Base-by-base conservation (phyloP, 1,284 basidiomycete genomes). In the Pisolithus thermaeus region DNA sequence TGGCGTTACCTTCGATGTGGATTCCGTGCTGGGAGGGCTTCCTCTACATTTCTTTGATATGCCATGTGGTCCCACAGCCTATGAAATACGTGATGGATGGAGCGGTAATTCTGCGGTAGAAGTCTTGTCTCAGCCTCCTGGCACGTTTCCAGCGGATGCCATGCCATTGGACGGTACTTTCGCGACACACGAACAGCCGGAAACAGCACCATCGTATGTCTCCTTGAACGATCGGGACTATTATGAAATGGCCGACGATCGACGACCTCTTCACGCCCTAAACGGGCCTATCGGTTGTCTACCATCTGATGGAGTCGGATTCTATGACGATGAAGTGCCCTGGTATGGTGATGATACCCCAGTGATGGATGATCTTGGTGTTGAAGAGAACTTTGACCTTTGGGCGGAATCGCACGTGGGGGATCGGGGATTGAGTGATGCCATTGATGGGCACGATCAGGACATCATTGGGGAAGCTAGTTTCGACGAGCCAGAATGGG, bases 31-130 rank as follows among this genome's bases (percentile, higher is more conserved):
- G 3, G 55, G 53, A 14, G 43, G 22, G 22, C 51, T 37, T 23
- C 53, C 52, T 25, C 46, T 48, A 38, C 25, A 52, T 49, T 47
- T 36, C 18, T 55, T 56, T 16, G 51, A 35, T 16, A 55, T 52
- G 35, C 16, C 30, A 42, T 56, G 56, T 47, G 57, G 59, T 16
- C 22, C 54, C 18, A 46, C 9, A 9, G 49, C 53, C 42, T 49
- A 52, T 50, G 55, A 51, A 30, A 52, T 53, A 4, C n/a, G 49
- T 22, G 23, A 9, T 14, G 37, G 18, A 22, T 9, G 38, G n/a
- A 58, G 59, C 38, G 55, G 60, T 39, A 42, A 36, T 23, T 49
- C 45, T 0, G 35, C 38, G 5, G 49, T 47, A 6, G 54, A 56
- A 14, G 48, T 49, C 32, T 36, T 23, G 37, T 52, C 46, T 9